Evolutionary conservation across 1,284 basidiomycete genomes (phyloP), one percentile per base, ranked within the genome.

Genomic region (Ustilago crameri): DNA sequence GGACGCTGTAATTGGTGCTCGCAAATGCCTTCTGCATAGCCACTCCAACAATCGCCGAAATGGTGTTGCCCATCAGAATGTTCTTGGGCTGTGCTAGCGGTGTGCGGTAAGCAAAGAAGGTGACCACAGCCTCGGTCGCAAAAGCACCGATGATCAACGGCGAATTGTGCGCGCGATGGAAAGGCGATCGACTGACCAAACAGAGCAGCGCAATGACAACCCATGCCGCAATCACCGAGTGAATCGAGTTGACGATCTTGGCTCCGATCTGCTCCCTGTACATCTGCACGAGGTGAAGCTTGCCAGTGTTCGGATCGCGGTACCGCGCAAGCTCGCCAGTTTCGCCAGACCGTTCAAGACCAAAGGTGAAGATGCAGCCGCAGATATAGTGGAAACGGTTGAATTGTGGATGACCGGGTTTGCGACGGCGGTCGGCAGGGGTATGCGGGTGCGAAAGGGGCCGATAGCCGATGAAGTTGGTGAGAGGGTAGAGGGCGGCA

Each of bases 111-210:
- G 70, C 70, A 7, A 71, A 75, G 44, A 76, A 81, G 5, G 74
- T 59, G 7, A 80, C 69, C 41, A 77, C 75, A 9, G 75, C 79
- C 59, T 81, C 79, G 41, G 79, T 76, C 0, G 73, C 79, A 46
- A 81, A 78, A 0, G 73, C 64, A 5, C 56, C 70, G 20, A 71
- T 62, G 37, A 75, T 49, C 23, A 76, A 43, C 0, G 70, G 74
- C 1, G 75, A 35, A 40, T 65, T 22, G 44, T 71, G 63, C 9
- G 54, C 44, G 1, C 68, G 62, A 35, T 62, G 58, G 54, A 66
- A 66, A 1, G 47, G 58, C 12, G 62, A 66, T 2, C 68, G 58
- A n/a, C 40, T 49, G 17, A 59, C 35, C 20, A 74, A 32, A 9
- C 40, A 27, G 18, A 73, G 48, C 10, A 73, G 37, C 12, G 60